These are phyloP conservation scores for Taphrina deformans DNA, from an alignment of 1,139 yeast species.

Conservation along the genomic window DNA sequence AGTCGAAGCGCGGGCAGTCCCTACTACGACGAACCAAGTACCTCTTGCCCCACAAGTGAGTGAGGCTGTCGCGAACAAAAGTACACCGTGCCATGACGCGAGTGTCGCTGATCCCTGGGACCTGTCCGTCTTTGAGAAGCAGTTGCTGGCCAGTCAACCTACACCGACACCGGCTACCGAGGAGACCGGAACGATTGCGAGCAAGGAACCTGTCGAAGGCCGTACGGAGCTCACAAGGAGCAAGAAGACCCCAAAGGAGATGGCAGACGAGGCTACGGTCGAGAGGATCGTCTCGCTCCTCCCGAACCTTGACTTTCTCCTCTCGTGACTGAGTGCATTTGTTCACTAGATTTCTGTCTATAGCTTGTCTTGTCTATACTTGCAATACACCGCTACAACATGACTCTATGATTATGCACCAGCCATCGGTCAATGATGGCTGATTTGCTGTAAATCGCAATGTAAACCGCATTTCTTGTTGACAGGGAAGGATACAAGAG, in stretches of 20 bases:
- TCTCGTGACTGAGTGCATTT: not conserved
- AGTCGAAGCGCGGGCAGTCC: not conserved
- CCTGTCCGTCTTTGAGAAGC: conserved; percentile 10
- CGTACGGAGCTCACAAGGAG: not conserved
- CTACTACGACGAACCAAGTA: not conserved
- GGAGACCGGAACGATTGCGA: no score
- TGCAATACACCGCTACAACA: no score
- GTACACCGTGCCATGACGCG: no score
- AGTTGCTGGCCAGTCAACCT: not conserved
- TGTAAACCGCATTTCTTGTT: no score
- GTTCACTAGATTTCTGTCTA: not conserved
- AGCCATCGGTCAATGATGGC: no score
- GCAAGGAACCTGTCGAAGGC: not conserved
- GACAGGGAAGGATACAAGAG: no score
- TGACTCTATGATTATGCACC: no score
- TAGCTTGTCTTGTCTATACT: not conserved
- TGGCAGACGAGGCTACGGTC: not conserved
- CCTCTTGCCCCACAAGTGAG: not conserved
- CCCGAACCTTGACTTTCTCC: conserved; percentile 9
- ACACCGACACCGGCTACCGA: not conserved
- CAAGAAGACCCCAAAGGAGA: not conserved
- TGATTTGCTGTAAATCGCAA: no score
- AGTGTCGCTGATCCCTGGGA: conserved; percentile 12
- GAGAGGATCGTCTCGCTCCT: conserved; percentile 11
- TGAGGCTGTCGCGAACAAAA: not conserved